Conservation (phyloP, 345 rosid species). For the Draba incana region DNA sequence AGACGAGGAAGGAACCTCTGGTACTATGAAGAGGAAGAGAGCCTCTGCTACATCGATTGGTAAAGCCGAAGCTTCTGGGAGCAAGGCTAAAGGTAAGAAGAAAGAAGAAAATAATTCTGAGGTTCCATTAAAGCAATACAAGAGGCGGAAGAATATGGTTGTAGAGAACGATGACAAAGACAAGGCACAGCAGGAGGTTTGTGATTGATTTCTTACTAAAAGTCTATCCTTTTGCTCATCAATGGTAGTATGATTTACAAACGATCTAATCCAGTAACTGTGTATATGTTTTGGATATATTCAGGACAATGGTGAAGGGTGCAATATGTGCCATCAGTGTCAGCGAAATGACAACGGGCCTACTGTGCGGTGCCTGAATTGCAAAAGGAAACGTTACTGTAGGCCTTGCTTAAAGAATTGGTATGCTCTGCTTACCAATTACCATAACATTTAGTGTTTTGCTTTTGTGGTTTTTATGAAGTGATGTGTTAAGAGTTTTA, state of each 20-base stretch:
- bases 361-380: slow-evolving; percentile 52
- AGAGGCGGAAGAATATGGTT: background rate
- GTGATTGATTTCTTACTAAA: background rate
- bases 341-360: slow-evolving; percentile 55
- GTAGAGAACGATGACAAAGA: background rate
- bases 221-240: slow-evolving; percentile 2
- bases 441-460: background rate
- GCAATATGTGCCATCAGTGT: slow-evolving; percentile 67
- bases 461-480: background rate
- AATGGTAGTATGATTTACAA: background rate
- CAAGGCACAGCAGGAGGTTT: slow-evolving; percentile 1
- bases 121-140: background rate
- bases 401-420: slow-evolving; percentile 47
- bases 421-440: slow-evolving; percentile 46
- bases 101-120: background rate
- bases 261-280: background rate
- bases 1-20: background rate
- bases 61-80: background rate
- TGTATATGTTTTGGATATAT: slow-evolving; percentile 12
- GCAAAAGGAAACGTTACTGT: slow-evolving; percentile 60
- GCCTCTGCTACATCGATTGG: background rate
- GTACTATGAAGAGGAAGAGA: slow-evolving; percentile 6
- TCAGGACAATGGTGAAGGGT: slow-evolving; percentile 26
- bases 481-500: background rate
- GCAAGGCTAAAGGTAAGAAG: background rate